A percentile compares a stretch with the other conserved stretches of the same genome.
phyloP scores from a whole-genome alignment of 768 basidiomycete genomes.

The Postia placenta region DNA sequence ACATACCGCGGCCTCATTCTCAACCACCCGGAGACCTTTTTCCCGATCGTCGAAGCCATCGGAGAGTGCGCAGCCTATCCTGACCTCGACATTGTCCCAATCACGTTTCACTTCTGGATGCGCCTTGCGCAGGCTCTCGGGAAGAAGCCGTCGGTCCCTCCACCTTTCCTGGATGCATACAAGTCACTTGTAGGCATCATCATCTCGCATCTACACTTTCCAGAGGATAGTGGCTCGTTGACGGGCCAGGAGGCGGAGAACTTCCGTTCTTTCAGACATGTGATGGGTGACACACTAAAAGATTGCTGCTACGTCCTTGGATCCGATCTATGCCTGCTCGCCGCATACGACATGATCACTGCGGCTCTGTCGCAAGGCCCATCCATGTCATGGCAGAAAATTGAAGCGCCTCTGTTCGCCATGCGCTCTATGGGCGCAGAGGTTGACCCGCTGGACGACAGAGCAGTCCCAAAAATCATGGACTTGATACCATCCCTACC shows the following conservation, averaged over 20 bases:
- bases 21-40: constrained; percentile 87
- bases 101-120: constrained; percentile 99
- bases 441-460: constrained; percentile 75
- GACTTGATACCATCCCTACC: constrained; percentile 89
- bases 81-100: constrained; percentile 93
- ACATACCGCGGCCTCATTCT: constrained; percentile 86
- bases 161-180: constrained; percentile 81
- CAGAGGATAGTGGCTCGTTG: constrained; percentile 58
- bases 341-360: constrained; percentile 78
- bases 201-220: constrained; percentile 89
- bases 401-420: constrained; percentile 96
- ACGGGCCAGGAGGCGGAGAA: constrained; percentile 85
- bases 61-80: constrained; percentile 87
- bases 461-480: constrained; percentile 93
- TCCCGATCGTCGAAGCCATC: constrained; percentile 93
- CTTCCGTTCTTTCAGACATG: constrained; percentile 92
- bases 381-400: constrained; percentile 83
- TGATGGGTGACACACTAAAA: constrained; percentile 98
- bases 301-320: constrained; percentile 96
- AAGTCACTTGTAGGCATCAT: constrained; percentile 78
- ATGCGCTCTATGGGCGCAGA: constrained; percentile 98
- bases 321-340: constrained; percentile 73
- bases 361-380: constrained; percentile 58
- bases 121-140: constrained; percentile 86
- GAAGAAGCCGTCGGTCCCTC: constrained; percentile 64